A percentile compares a stretch with the other conserved stretches of the same genome.
phyloP scores from a whole-genome alignment of 345 rosid species.

The Limnanthes douglasii region DNA sequence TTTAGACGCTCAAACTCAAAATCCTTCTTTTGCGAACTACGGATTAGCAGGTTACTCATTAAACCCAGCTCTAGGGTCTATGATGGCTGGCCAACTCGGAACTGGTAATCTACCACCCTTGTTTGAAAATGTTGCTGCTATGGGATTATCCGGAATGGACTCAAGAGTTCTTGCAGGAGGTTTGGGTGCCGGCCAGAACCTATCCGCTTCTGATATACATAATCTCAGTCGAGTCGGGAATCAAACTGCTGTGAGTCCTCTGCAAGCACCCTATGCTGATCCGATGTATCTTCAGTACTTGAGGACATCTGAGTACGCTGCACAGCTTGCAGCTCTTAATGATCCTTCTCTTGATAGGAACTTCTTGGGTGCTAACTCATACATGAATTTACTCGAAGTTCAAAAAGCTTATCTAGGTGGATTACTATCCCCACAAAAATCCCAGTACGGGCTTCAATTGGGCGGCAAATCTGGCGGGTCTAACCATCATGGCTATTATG shows the following conservation, averaged over 20 bases:
- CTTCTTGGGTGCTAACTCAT: constrained; percentile 34
- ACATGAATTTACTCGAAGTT: constrained; percentile 41
- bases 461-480: constrained; percentile 38
- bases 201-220: constrained; percentile 29
- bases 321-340: constrained; percentile 32
- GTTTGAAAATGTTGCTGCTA: constrained; percentile 56
- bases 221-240: constrained; percentile 25
- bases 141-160: constrained; percentile 49
- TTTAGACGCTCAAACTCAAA: constrained; percentile 30
- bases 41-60: constrained; percentile 31
- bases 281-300: constrained; percentile 53
- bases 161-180: constrained; percentile 51
- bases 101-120: constrained; percentile 37
- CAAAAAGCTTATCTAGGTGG: constrained; percentile 52
- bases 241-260: constrained; percentile 32
- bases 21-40: constrained; percentile 32
- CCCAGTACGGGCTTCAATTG: constrained; percentile 31
- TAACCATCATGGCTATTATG: constrained; percentile 43
- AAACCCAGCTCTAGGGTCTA: constrained; percentile 42
- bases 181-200: constrained; percentile 28
- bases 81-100: constrained; percentile 57
- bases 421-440: constrained; percentile 38
- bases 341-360: constrained; percentile 33
- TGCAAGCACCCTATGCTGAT: constrained; percentile 36
- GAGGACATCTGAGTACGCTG: constrained; percentile 37